phyloP scores from a whole-genome alignment of 768 basidiomycete genomes.

The Rhizopogon vulgaris region DNA sequence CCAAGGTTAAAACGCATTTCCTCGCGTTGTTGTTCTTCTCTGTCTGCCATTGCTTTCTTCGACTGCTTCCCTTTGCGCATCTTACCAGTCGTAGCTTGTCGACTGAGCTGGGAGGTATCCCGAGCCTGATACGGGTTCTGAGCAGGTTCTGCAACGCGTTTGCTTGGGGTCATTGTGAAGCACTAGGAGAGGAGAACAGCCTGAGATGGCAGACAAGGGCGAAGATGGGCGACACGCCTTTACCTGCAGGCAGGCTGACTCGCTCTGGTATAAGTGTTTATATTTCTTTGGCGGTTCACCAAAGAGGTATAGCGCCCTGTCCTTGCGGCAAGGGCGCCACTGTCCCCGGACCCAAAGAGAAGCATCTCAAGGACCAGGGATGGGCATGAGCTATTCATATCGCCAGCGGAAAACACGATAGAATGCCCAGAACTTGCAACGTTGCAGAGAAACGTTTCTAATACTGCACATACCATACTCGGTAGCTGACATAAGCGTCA shows the following conservation, averaged over 20 bases:
- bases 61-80: slow-evolving; percentile 28
- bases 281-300: slow-evolving; percentile 20
- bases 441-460: not conserved
- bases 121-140: slow-evolving; percentile 54
- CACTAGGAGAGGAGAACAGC: slow-evolving; percentile 26
- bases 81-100: slow-evolving; percentile 39
- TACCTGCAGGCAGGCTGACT: slow-evolving; percentile 27
- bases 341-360: not conserved
- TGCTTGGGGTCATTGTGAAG: slow-evolving; percentile 31
- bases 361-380: not conserved
- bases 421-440: not conserved
- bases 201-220: slow-evolving; percentile 29
- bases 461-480: not conserved
- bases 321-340: not conserved
- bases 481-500: not conserved
- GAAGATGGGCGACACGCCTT: slow-evolving; percentile 32
- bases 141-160: slow-evolving; percentile 23
- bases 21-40: slow-evolving; percentile 40
- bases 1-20: slow-evolving; percentile 29
- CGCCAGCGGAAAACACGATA: not conserved
- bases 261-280: slow-evolving; percentile 27
- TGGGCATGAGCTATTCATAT: not conserved
- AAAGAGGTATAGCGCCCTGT: slow-evolving; percentile 10
- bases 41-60: slow-evolving; percentile 34
- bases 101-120: slow-evolving; percentile 47